Evolutionary conservation across 768 basidiomycete species (phyloP), one percentile per base, ranked within the genome.

Genomic region (Vararia minispora): DNA sequence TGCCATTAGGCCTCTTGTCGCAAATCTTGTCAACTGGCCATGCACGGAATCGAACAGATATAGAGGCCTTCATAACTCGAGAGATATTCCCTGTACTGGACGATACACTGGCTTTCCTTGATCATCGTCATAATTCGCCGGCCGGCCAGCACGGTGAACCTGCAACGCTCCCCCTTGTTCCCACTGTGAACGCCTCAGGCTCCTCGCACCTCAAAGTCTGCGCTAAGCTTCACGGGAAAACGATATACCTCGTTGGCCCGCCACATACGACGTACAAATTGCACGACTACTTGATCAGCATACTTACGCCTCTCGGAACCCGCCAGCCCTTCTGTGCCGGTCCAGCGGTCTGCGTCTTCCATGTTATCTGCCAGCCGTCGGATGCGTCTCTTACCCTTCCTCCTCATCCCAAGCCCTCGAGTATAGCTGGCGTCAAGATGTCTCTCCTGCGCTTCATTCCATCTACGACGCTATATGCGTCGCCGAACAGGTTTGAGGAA

Each of bases 371-470:
- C 22, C 22, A 39, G 13, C 7, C 40, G 11, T 13, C n/a, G n/a
- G n/a, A n/a, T 21, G 24, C 34, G 2, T 24, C 16, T 0, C 11
- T 29, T 6, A 6, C 33, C 5, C 17, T 12, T 16, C 25, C 37
- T 22, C 35, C 31, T 12, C 20, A 31, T 7, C 35, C 24, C 17
- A 16, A 28, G 0, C 42, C 37, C 6, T 31, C 32, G 11, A 41
- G 39, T 23, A 17, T 38, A 8, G 9, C 7, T 20, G 13, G 14
- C n/a, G 35, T 41, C 12, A 44, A 38, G 12, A 33, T 20, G 4
- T 29, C 34, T 35, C 28, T 45, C 22, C 5, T 45, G 22, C 41
- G 44, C n/a, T 45, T 36, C 41, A 16, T 45, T 5, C 28, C 33
- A 17, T 44, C 44, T 8, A 35, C 18, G 12, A 38, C 36, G 17